Percentiles rank a stretch among this genome's conserved stretches.
These are phyloP conservation scores for Cutaneotrichosporon mucoides DNA, from an alignment of 1,284 basidiomycete genomes.

Conservation along the genomic window DNA sequence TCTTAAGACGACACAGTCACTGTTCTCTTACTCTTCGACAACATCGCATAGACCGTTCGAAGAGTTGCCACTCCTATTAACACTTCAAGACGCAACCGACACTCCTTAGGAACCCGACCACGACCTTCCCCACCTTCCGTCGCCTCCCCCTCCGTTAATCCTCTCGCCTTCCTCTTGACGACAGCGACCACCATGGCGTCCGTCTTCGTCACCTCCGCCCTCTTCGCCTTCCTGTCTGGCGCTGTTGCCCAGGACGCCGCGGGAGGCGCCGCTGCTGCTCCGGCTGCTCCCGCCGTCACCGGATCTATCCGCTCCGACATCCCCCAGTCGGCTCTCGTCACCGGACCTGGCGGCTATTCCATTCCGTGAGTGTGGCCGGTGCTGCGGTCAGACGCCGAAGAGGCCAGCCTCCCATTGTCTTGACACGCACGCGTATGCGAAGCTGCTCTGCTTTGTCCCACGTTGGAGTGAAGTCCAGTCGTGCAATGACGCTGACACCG, in stretches of 20 bases:
- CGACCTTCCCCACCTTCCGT: too few species aligned
- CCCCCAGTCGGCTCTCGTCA: slow-evolving; percentile 29
- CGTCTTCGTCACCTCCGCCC: not conserved
- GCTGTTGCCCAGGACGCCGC: slow-evolving; percentile 15
- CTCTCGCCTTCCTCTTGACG: not conserved
- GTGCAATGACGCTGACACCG: not conserved
- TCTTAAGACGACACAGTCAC: too few species aligned
- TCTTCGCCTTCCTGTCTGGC: slow-evolving; percentile 21
- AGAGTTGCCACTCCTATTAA: too few species aligned
- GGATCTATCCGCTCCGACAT: slow-evolving; percentile 26
- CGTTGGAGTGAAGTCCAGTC: too few species aligned
- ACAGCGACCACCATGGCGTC: not conserved
- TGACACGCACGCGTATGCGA: too few species aligned
- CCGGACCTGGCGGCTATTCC: slow-evolving; percentile 30
- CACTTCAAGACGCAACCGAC: not conserved
- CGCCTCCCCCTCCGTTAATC: not conserved
- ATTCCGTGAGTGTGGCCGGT: slow-evolving; percentile 39
- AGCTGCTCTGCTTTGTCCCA: not conserved
- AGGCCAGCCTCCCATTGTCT: too few species aligned
- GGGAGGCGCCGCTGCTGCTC: slow-evolving; percentile 4
- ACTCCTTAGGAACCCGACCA: not conserved
- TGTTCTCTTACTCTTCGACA: not conserved
- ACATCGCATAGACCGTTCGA: not conserved
- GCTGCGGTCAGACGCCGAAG: not conserved
- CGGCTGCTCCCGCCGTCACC: slow-evolving; percentile 3